Conservation (phyloP, 2,329 filamentous ascomycete species). For the Lecanosticta acicola region DNA sequence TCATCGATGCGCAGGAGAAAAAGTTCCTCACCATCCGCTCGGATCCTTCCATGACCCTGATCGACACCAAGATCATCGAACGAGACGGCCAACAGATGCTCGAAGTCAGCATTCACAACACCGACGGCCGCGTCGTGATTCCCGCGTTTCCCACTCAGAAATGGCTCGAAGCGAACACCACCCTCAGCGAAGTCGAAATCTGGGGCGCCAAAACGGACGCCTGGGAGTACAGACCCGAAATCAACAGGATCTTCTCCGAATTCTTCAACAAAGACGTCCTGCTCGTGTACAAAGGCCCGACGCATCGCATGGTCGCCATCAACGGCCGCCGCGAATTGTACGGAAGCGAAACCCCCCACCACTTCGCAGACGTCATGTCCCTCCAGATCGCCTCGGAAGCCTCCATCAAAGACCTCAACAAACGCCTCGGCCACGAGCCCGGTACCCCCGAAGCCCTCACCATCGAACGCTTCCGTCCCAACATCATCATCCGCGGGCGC, state of each 20-base stretch:
- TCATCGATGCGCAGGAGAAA: constrained; percentile 47
- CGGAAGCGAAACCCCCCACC: constrained; percentile 41
- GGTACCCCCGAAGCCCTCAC: constrained; percentile 44
- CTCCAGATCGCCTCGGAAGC: constrained; percentile 50
- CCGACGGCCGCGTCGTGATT: constrained; percentile 43
- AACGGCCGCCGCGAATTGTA: constrained; percentile 52
- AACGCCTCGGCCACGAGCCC: constrained; percentile 40
- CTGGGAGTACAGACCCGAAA: constrained; percentile 46
- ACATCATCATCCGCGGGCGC: constrained; percentile 54
- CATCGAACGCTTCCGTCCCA: constrained; percentile 59
- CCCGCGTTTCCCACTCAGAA: constrained; percentile 50
- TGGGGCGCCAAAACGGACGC: constrained; percentile 56
- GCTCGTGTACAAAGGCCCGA: constrained; percentile 58
- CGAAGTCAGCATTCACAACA: constrained; percentile 44
- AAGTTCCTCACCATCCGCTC: constrained; percentile 60
- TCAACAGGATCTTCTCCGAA: constrained; percentile 50
- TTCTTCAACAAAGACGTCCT: constrained; percentile 54
- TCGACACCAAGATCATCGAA: constrained; percentile 48
- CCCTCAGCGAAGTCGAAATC: constrained; percentile 47
- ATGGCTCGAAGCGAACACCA: constrained; percentile 53
- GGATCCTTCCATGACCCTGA: constrained; percentile 57
- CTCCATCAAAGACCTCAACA: constrained; percentile 55
- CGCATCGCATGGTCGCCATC: constrained; percentile 49
- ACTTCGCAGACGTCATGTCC: constrained; percentile 58
- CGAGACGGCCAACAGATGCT: constrained; percentile 37